A percentile compares a stretch with the other conserved stretches of the same genome.
Conservation (phyloP, 2,329 filamentous ascomycete genomes). For the Coniochaeta prunicola region DNA sequence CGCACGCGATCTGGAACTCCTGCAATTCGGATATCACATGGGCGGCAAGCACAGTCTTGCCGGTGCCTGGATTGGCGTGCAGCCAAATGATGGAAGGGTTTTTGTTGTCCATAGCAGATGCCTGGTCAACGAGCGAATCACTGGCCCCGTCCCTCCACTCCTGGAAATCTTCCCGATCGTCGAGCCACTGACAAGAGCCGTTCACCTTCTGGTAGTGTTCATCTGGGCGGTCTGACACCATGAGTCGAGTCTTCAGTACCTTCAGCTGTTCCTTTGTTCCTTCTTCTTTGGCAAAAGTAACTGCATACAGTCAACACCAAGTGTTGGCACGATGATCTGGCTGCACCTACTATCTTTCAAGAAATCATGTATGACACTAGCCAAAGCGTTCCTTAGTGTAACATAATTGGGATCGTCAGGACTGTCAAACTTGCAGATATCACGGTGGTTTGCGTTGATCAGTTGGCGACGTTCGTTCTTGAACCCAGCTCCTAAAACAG, state of each 20-base stretch:
- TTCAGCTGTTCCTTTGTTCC: conserved; percentile 8
- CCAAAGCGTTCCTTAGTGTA: conserved; percentile 16
- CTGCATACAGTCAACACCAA: neutral
- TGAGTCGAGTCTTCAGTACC: conserved; percentile 10
- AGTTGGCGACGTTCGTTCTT: conserved; percentile 16
- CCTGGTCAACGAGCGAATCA: neutral
- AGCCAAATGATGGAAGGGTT: conserved; percentile 18
- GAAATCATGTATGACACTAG: conserved; percentile 10
- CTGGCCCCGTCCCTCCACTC: conserved; percentile 13
- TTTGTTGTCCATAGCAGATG: neutral
- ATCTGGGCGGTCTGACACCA: conserved; percentile 13
- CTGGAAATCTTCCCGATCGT: conserved; percentile 17
- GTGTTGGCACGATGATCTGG: no score
- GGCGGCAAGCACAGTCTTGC: conserved; percentile 6
- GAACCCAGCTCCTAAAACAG: conserved; percentile 9
- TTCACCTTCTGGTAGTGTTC: conserved; percentile 18
- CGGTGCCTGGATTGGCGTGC: conserved; percentile 16
- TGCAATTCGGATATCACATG: conserved; percentile 6
- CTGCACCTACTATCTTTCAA: conserved; percentile 9
- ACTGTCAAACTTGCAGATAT: conserved; percentile 23
- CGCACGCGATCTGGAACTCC: conserved; percentile 6
- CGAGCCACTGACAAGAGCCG: conserved; percentile 23
- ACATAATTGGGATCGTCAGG: conserved; percentile 19
- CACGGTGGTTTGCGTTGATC: conserved; percentile 20
- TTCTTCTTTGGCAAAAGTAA: conserved; percentile 3